These are phyloP conservation scores for Aspergillus latus DNA, from an alignment of 2,329 filamentous ascomycete genomes.

Conservation along the genomic window DNA sequence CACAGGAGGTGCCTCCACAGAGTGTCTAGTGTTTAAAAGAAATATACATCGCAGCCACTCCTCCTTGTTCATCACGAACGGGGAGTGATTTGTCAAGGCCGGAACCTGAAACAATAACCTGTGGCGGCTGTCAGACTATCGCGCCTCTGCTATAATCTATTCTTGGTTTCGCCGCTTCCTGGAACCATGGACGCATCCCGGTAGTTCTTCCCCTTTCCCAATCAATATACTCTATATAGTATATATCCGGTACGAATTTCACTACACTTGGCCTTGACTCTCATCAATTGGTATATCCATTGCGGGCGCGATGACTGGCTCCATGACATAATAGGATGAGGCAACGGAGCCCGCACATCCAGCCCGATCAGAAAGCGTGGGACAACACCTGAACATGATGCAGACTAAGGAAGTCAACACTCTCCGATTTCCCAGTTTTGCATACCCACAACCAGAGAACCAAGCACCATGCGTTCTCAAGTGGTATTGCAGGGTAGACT, in stretches of 20 bases:
- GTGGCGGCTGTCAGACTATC: constrained; percentile 13
- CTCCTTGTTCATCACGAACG: constrained; percentile 2
- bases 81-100: constrained; percentile 22
- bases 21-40: not conserved
- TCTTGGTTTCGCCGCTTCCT: constrained; percentile 8
- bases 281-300: not conserved
- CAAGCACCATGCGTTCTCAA: not conserved
- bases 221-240: not conserved
- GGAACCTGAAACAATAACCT: constrained; percentile 25
- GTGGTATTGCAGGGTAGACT: not conserved
- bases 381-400: not conserved
- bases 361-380: not conserved
- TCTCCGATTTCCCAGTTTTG: not conserved
- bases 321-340: not conserved
- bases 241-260: constrained; percentile 2
- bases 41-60: not conserved
- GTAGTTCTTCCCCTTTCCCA: not conserved
- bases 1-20: not conserved
- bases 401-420: not conserved
- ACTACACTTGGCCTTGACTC: not conserved
- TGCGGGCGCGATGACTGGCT: not conserved
- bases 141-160: constrained; percentile 1
- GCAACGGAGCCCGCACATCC: not conserved
- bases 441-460: too few species aligned
- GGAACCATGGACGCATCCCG: constrained; percentile 4